Evolutionary conservation across 257 asterid species (phyloP).

Genomic region (Solanum pimpinellifolium): DNA sequence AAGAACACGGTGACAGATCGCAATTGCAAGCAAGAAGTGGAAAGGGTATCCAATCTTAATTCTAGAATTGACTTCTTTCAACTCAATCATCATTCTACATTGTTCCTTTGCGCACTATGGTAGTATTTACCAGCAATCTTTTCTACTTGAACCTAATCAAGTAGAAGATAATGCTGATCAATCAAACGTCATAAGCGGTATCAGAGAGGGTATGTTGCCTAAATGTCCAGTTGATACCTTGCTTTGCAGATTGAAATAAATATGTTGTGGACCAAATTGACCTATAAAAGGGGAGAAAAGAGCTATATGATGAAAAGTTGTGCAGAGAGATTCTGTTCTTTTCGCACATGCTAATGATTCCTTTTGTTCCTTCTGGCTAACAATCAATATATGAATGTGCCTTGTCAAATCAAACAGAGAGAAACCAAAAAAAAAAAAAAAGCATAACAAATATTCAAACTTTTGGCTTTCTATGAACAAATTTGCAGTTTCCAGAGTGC

Average conservation of each 20-base stretch:
- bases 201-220: background rate
- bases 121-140: background rate
- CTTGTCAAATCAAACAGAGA: background rate
- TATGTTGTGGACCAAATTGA: background rate
- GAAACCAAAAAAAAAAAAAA: background rate
- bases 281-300: background rate
- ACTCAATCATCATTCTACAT: background rate
- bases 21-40: background rate
- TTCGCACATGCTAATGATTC: slow-evolving; percentile 2
- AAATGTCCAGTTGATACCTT: background rate
- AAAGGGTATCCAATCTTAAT: background rate
- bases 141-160: background rate
- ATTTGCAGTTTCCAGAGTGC: background rate
- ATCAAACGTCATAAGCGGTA: background rate
- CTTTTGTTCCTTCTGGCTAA: slow-evolving; percentile 7
- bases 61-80: background rate
- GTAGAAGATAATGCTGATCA: background rate
- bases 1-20: background rate
- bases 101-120: background rate
- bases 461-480: background rate
- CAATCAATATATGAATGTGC: background rate
- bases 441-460: background rate
- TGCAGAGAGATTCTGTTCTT: slow-evolving; percentile 1
- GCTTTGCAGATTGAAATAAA: background rate
- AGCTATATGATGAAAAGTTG: background rate